Base-by-base conservation (phyloP, 139 green algal genomes). In the Dunaliella primolecta region DNA sequence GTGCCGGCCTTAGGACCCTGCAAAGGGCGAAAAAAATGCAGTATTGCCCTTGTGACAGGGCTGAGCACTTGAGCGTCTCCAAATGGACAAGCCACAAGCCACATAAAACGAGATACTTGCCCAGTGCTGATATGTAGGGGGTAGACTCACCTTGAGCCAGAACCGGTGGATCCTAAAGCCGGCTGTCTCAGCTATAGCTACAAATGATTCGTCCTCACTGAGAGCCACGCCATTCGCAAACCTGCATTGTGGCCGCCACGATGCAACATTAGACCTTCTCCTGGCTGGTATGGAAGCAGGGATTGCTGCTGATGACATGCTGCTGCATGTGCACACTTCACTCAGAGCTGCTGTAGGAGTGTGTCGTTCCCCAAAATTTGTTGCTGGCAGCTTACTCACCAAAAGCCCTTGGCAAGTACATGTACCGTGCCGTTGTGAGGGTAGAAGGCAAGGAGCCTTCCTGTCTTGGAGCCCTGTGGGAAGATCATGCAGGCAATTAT, bases 171-270 rank as follows among this genome's bases (percentile, higher is more conserved):
- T 64, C 23, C 84, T 34, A 75, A 85, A 29, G 21, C 64, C 30
- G 23, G 57, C 85, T 38, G 83, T 93, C 76, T 94, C 93, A 0
- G 77, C 88, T 1, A 95, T 88, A 7, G 93, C 80, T 3, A 97
- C 85, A 75, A 88, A 96, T 1, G 80, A 88, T 36, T 90, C 88
- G 57, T 95, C 93, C 29, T 82, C 75, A 2, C 89, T 86, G 75
- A 97, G 81, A 23, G 92, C 91, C 3, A 97, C 92, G 3, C 94
- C 94, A 80, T 97, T 97, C 29, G 94, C 89, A 80, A 93, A 97
- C 85, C 84, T 93, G 21, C 96, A 74, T 15, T 38, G 74, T 84
- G 36, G 23, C 46, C 46, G 15, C 15, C 15, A 64, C 7, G 46
- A 7, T 64, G 46, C 7, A 64, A 15, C 15, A 25, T 64, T 64